Conservation (phyloP, 2,329 filamentous ascomycete genomes). For the Botrytis medusae region DNA sequence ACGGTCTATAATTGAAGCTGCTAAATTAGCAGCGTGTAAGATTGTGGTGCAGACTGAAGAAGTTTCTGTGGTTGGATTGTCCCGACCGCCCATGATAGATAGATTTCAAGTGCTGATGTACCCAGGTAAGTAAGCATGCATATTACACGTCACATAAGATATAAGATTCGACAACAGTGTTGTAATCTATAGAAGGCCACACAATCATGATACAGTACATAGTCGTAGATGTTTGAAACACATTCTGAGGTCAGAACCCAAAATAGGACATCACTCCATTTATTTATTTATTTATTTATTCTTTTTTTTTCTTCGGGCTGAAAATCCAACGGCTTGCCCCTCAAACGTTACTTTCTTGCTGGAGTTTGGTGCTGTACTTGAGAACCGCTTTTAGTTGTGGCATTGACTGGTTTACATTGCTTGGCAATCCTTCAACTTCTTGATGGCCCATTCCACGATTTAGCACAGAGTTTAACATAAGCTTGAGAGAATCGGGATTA, state of each 20-base stretch:
- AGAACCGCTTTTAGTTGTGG: neutral
- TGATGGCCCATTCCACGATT: neutral
- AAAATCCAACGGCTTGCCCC: neutral
- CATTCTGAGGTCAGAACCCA: conserved; percentile 12
- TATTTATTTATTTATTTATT: neutral
- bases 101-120: neutral
- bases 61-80: neutral
- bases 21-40: neutral
- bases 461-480: neutral
- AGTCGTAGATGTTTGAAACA: neutral
- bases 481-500: neutral
- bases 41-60: neutral
- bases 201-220: conserved; percentile 2
- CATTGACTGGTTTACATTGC: neutral
- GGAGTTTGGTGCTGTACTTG: neutral
- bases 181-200: neutral
- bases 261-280: conserved; percentile 2
- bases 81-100: neutral
- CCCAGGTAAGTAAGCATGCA: conserved; percentile 8
- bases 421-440: neutral
- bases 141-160: conserved; percentile 11
- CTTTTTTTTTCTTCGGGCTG: neutral
- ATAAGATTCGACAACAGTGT: neutral
- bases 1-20: neutral
- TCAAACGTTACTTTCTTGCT: neutral